phyloP scores from a whole-genome alignment of 2,329 filamentous ascomycete genomes.

The Didymella keratinophila region DNA sequence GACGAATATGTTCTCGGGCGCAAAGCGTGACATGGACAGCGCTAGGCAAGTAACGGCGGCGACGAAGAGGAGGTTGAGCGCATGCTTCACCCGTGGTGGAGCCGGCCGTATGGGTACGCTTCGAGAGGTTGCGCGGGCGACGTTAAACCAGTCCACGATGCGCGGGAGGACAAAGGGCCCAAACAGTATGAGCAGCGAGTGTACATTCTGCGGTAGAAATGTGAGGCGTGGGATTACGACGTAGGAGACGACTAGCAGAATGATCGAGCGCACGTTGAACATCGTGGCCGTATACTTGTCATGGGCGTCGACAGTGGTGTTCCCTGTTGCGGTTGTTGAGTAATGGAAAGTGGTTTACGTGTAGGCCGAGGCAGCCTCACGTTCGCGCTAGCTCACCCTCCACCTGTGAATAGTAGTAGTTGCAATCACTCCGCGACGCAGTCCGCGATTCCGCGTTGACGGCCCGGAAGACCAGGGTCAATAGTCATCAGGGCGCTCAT shows the following conservation, averaged over 20 bases:
- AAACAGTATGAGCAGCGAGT: conserved; percentile 60
- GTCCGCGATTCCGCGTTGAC: not conserved
- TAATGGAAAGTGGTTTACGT: conserved; percentile 10
- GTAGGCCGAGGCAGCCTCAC: not conserved
- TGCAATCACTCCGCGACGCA: too few relatives aligned
- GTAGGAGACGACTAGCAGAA: conserved; percentile 45
- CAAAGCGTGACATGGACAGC: conserved; percentile 71
- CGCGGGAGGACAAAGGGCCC: conserved; percentile 76
- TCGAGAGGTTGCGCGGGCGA: conserved; percentile 52
- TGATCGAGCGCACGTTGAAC: conserved; percentile 45
- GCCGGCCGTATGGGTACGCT: conserved; percentile 64
- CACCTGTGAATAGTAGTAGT: too few relatives aligned
- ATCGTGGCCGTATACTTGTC: conserved; percentile 28
- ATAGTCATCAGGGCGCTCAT: not conserved
- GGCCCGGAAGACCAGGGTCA: not conserved
- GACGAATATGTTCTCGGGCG: conserved; percentile 82
- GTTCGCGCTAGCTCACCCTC: not conserved
- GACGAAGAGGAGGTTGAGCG: conserved; percentile 68
- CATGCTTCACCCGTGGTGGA: conserved; percentile 61
- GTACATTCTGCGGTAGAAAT: conserved; percentile 45
- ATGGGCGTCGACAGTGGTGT: conserved; percentile 2
- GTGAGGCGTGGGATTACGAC: conserved; percentile 49
- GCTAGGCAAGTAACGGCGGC: conserved; percentile 63
- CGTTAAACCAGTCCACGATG: conserved; percentile 70
- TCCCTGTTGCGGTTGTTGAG: not conserved